Base-by-base conservation (phyloP, 2,329 filamentous ascomycete species). In the Hypomyces rosellus region DNA sequence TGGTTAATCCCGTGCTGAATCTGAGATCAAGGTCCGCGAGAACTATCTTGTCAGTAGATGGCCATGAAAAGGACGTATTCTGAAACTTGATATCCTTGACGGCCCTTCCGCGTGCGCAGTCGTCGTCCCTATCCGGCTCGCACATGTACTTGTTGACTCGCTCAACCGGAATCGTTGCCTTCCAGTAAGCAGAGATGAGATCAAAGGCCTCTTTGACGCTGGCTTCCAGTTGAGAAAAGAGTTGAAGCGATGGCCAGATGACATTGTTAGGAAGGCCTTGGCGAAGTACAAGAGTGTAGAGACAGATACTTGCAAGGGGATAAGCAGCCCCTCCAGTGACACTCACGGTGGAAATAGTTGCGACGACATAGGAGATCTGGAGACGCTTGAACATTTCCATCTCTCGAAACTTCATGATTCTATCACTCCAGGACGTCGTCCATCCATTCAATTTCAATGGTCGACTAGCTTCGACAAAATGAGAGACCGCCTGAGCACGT, bases 141-240 rank as follows among this genome's bases (percentile, higher is more conserved):
- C 74, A 72, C 88, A 96, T 95, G 69, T 95, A 96, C 18, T 80
- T 77, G 60, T 95, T 87, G 16, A 96, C 89, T 56, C 90, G 84
- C 8, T 80, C 81, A 55, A 95, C 81, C 0, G 90, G 86, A 15
- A 96, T 85, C n/a, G 80, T 84, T 0, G 89, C 88, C 59, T 95
- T 95, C 56, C 95, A 77, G 4, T 92, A 69, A 0, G 85, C 80
- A 0, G 86, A 89, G 40, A 95, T 82, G 9, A 95, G 71, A 30
- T 80, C 74, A 2, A 91, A 91, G 1, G 95, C 69, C 47, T 90
- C 86, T 49, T 84, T 82, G 45, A 96, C 71, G 53, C 83, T 88
- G 1, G 71, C 74, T 59, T 92, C 86, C 11, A 96, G 72, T 72
- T 92, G 81, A 1, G 74, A 73, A 60, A 96, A 95, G 0, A 96